A percentile compares a stretch with the other conserved stretches of the same genome.
phyloP scores from a whole-genome alignment of 2,329 filamentous ascomycete species.

The Emergomyces orientalis region DNA sequence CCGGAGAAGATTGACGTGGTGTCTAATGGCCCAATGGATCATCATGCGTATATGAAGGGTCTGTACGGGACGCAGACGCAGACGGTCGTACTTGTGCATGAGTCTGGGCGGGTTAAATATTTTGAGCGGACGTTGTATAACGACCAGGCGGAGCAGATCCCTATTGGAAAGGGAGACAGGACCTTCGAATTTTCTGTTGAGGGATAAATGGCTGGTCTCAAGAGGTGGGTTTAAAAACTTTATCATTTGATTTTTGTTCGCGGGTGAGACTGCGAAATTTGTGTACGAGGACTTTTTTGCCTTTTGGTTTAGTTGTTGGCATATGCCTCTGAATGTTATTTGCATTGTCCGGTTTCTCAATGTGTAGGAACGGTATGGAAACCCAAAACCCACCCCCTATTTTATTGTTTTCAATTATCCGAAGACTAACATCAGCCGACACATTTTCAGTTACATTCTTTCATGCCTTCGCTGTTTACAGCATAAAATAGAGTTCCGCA shows the following conservation, averaged over 20 bases:
- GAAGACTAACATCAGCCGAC: background rate
- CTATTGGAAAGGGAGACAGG: constrained; percentile 39
- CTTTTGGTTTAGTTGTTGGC: background rate
- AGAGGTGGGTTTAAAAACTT: background rate
- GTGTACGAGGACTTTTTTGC: background rate
- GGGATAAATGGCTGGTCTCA: constrained; percentile 6
- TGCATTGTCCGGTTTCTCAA: background rate
- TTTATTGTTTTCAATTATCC: background rate
- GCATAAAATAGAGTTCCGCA: no score
- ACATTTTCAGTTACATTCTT: background rate
- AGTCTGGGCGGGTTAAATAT: constrained; percentile 49
- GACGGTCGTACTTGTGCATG: constrained; percentile 50
- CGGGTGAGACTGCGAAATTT: background rate
- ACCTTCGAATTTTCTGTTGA: constrained; percentile 30
- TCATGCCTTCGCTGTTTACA: background rate
- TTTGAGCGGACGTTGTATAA: constrained; percentile 55
- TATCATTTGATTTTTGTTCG: background rate
- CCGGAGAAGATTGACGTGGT: constrained; percentile 18
- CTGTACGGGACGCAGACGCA: constrained; percentile 58
- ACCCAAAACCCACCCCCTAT: background rate
- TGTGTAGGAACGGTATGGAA: background rate
- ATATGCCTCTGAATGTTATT: background rate
- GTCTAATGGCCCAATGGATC: constrained; percentile 19
- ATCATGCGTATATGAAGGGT: constrained; percentile 33
- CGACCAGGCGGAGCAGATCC: constrained; percentile 40